phyloP scores from a whole-genome alignment of 2,329 filamentous ascomycete species.

The Epichloe sibirici region DNA sequence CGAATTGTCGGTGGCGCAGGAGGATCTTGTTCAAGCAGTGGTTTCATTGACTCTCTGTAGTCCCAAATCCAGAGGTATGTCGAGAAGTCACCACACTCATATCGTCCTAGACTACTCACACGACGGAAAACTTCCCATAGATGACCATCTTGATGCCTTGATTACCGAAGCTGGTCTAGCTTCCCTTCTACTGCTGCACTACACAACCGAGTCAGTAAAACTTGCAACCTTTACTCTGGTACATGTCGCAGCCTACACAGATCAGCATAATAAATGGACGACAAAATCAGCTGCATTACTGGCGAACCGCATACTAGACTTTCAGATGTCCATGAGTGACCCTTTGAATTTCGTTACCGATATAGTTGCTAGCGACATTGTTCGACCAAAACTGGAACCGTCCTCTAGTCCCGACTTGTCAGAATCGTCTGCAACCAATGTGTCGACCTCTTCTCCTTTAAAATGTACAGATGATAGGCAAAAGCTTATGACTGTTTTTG shows the following conservation, averaged over 20 bases:
- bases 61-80: neutral
- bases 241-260: conserved; percentile 19
- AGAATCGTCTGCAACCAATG: neutral
- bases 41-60: neutral
- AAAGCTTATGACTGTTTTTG: conserved; percentile 1
- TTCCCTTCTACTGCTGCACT: conserved; percentile 16
- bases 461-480: neutral
- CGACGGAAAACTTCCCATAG: neutral
- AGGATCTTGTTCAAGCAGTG: neutral
- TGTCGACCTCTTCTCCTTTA: neutral
- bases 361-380: conserved; percentile 47
- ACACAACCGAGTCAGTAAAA: neutral
- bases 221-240: conserved; percentile 16
- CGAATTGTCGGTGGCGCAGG: neutral
- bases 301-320: conserved; percentile 21
- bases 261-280: conserved; percentile 26
- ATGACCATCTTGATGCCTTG: conserved; percentile 2
- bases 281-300: conserved; percentile 17
- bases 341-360: conserved; percentile 33
- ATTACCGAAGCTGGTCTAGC: conserved; percentile 16
- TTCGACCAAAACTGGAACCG: conserved; percentile 55
- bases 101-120: neutral
- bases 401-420: conserved; percentile 19
- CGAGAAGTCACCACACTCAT: neutral
- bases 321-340: conserved; percentile 11